phyloP scores from a whole-genome alignment of 495 filamentous ascomycete species.

The Elaphomyces granulatus region DNA sequence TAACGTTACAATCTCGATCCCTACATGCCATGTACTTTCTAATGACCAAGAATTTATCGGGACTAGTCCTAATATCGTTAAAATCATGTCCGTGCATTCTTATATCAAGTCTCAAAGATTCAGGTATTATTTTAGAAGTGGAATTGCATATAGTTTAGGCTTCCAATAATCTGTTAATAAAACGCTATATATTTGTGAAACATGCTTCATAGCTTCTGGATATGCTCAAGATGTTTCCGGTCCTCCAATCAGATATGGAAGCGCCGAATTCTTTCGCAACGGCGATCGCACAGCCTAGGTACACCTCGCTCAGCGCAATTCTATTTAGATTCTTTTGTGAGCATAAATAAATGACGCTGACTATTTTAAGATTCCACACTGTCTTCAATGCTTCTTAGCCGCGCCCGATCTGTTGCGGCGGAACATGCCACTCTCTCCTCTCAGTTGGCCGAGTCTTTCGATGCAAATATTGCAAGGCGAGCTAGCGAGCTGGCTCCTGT shows the following conservation, averaged over 20 bases:
- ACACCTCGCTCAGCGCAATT: not conserved
- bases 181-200: no score
- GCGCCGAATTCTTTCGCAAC: not conserved
- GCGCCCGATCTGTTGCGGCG: slow-evolving; percentile 46
- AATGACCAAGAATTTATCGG: no score
- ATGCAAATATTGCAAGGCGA: slow-evolving; percentile 57
- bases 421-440: slow-evolving; percentile 54
- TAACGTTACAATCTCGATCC: no score
- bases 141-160: no score
- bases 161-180: no score
- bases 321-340: not conserved
- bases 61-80: no score
- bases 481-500: slow-evolving; percentile 62
- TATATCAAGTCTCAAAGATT: no score
- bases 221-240: slow-evolving; percentile 19
- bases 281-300: not conserved
- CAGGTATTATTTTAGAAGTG: no score
- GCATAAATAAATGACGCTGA: no score
- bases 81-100: no score
- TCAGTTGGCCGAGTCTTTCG: slow-evolving; percentile 47
- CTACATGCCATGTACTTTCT: no score
- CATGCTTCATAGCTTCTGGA: no score
- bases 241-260: not conserved
- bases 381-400: slow-evolving; percentile 44
- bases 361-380: slow-evolving; percentile 31